Percentiles rank a stretch among this genome's conserved stretches.
phyloP scores from a whole-genome alignment of 352 stramenopile genomes.

The Phytopythium helicoides region DNA sequence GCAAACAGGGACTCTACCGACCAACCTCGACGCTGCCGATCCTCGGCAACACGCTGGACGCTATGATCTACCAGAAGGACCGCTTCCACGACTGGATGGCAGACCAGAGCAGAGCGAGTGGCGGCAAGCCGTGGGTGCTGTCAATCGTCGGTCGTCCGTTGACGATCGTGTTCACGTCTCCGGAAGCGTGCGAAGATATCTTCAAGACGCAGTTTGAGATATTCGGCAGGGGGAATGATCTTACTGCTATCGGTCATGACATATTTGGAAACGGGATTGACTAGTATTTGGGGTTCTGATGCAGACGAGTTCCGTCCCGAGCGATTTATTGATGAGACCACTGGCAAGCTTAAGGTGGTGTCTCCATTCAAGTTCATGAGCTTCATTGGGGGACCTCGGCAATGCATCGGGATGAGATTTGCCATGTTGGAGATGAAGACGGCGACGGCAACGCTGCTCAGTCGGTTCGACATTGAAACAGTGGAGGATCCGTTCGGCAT shows the following conservation, averaged over 20 bases:
- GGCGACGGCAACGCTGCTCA: conserved; percentile 32
- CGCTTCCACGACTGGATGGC: conserved; percentile 36
- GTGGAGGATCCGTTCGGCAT: conserved; percentile 24
- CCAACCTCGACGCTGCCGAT: conserved; percentile 19
- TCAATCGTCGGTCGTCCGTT: conserved; percentile 12
- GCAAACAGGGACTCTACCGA: no score
- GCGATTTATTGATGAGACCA: conserved; percentile 44
- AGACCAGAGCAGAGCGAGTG: conserved; percentile 16
- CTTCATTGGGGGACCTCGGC: conserved; percentile 47
- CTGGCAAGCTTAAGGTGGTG: conserved; percentile 21
- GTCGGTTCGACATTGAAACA: conserved; percentile 33
- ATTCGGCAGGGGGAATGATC: conserved; percentile 47
- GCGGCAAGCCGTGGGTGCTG: conserved; percentile 24
- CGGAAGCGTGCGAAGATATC: conserved; percentile 38
- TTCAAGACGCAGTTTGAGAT: conserved; percentile 43
- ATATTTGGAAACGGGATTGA: conserved; percentile 60
- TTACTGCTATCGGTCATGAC: conserved; percentile 29
- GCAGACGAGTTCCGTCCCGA: conserved; percentile 39
- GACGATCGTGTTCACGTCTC: conserved; percentile 16
- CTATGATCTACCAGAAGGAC: conserved; percentile 17
- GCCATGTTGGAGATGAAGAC: conserved; percentile 52
- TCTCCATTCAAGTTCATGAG: conserved; percentile 53
- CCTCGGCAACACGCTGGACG: conserved; percentile 36
- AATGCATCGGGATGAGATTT: conserved; percentile 54
- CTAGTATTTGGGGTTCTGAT: conserved; percentile 48